Conservation (phyloP, 768 basidiomycete genomes). For the Polyporus arcularius region DNA sequence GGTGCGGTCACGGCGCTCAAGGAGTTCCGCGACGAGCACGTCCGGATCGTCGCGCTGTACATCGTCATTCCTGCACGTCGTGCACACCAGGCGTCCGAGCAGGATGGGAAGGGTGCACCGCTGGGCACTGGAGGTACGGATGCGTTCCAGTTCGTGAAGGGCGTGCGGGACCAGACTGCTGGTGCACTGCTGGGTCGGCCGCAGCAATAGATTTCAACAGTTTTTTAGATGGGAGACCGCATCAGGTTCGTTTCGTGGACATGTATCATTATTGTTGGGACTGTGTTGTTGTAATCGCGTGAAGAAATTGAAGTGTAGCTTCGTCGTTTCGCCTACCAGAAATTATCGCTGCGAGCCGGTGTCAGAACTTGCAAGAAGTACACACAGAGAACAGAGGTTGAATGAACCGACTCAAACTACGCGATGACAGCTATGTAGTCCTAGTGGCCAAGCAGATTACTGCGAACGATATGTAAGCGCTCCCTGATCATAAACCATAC, state of each 20-base stretch:
- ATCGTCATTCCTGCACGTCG: constrained; percentile 47
- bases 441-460: too few species aligned
- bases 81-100: neutral
- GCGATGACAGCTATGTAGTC: too few species aligned
- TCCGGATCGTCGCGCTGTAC: constrained; percentile 55
- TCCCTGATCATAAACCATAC: too few species aligned
- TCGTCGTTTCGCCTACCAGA: too few species aligned
- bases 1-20: constrained; percentile 50
- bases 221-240: too few species aligned
- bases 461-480: too few species aligned
- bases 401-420: too few species aligned
- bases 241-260: neutral
- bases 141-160: constrained; percentile 57
- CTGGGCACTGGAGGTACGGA: constrained; percentile 62
- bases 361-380: too few species aligned
- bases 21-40: constrained; percentile 58
- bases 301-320: too few species aligned
- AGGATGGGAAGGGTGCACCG: constrained; percentile 12
- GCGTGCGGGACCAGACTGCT: constrained; percentile 52
- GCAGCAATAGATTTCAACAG: neutral
- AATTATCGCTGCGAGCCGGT: neutral
- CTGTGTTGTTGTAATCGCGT: too few species aligned
- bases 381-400: too few species aligned
- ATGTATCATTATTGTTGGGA: neutral
- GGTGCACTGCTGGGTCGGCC: constrained; percentile 30